Base-by-base conservation (phyloP, 305 asterid species). In the Ajuga reptans region DNA sequence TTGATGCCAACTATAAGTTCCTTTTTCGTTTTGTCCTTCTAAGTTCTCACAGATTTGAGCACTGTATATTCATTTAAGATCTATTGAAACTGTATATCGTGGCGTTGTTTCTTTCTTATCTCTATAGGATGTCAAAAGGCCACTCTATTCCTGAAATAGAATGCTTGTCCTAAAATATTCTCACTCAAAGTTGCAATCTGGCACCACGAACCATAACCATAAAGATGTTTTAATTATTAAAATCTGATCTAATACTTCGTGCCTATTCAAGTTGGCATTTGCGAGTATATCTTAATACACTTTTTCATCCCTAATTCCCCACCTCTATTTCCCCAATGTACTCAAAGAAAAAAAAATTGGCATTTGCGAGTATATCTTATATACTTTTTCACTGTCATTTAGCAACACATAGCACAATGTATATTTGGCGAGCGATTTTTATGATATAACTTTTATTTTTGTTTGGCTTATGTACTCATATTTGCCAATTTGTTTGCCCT, bases 401-500 rank as follows among this genome's bases (percentile, higher is more conserved):
- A 12, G 53, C 43, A 21, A 39, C 11, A 16, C 41, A 4, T 17
- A 39, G n/a, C 15, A 27, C 15, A 15, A 39, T 45, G 9, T 1
- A 45, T 9, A 12, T 68, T 27, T 14, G 47, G 29, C n/a, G 4
- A 61, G 24, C 64, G 53, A 46, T 50, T 62, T 36, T 59, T 51
- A 6, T 14, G 42, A 16, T 14, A 9, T 27, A 39, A 52, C 42
- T 41, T 14, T 42, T 15, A 24, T 64, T 66, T 55, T 64, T 51
- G 43, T n/a, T 52, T 39, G 36, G 21, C 33, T 58, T 66, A 63
- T 76, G 51, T 60, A 34, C 47, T 79, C 45, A 78, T 65, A 17
- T 24, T n/a, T 67, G 21, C 70, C 55, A 56, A 52, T 77, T 75
- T 79, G 42, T 54, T 64, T 78, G 63, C n/a, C 71, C 76, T 66